Conservation (phyloP, 495 filamentous ascomycete genomes). For the Choiromyces venosus region DNA sequence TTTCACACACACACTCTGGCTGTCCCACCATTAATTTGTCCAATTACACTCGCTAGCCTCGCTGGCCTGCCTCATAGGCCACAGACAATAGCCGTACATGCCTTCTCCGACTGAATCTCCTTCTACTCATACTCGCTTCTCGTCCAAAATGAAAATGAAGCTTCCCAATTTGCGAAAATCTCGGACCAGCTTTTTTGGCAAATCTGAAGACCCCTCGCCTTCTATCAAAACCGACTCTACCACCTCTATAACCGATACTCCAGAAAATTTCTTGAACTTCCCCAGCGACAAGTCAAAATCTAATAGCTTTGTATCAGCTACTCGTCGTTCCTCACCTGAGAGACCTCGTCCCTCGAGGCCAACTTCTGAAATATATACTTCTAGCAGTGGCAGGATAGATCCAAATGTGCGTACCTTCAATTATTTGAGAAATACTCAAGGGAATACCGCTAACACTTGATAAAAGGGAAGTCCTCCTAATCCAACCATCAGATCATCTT, state of each 20-base stretch:
- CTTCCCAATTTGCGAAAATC: conserved; percentile 28
- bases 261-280: conserved; percentile 9
- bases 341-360: conserved; percentile 25
- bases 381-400: background rate
- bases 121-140: conserved; percentile 24
- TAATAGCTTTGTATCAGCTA: conserved; percentile 17
- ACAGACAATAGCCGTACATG: conserved; percentile 11
- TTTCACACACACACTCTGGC: conserved; percentile 28
- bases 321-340: conserved; percentile 20
- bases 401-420: background rate
- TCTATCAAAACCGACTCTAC: conserved; percentile 33
- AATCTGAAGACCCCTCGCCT: conserved; percentile 18
- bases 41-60: conserved; percentile 10
- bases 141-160: conserved; percentile 33
- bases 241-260: conserved; percentile 15
- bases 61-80: background rate
- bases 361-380: conserved; percentile 23
- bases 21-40: conserved; percentile 24
- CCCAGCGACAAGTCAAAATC: conserved; percentile 18
- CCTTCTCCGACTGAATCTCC: conserved; percentile 24
- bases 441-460: conserved; percentile 13
- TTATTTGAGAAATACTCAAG: background rate
- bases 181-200: conserved; percentile 14
- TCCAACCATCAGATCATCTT: conserved; percentile 19
- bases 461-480: conserved; percentile 26